Conservation (phyloP, 1,284 basidiomycete genomes). For the Grifola frondosa region DNA sequence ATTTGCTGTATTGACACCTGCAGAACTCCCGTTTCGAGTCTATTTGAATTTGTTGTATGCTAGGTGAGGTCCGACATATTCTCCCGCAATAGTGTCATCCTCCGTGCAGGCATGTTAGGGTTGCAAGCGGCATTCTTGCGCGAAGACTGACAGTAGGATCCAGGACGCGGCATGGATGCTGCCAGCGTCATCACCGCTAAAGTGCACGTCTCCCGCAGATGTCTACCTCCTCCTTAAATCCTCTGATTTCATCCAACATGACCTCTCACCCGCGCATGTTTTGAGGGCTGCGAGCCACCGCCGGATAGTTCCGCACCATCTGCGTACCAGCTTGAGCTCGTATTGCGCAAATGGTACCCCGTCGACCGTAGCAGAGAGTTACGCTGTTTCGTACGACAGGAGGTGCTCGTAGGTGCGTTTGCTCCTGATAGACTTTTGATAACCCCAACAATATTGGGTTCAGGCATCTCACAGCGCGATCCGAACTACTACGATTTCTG, state of each 20-base stretch:
- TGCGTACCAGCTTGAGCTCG: slow-evolving; percentile 84
- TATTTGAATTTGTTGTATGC: no score
- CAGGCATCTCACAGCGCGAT: slow-evolving; percentile 90
- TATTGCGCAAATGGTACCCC: slow-evolving; percentile 89
- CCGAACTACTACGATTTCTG: slow-evolving; percentile 88
- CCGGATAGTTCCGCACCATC: background rate
- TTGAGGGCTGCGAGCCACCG: slow-evolving; percentile 51
- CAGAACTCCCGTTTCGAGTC: no score
- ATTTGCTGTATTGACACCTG: no score
- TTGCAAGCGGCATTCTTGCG: no score
- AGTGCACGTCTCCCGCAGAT: slow-evolving; percentile 86
- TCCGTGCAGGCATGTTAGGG: no score
- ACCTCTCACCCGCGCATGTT: slow-evolving; percentile 60
- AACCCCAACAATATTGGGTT: background rate
- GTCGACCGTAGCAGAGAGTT: slow-evolving; percentile 84
- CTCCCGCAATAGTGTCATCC: no score
- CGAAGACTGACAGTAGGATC: no score
- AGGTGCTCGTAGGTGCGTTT: slow-evolving; percentile 65
- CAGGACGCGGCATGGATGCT: slow-evolving; percentile 94
- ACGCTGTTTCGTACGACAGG: slow-evolving; percentile 81
- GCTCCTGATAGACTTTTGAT: background rate
- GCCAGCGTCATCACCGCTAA: slow-evolving; percentile 81
- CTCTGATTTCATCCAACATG: slow-evolving; percentile 87
- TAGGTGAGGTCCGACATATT: no score
- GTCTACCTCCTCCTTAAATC: slow-evolving; percentile 93